phyloP scores from a whole-genome alignment of 2,329 filamentous ascomycete species.

The Coccinonectria pachysandricola region DNA sequence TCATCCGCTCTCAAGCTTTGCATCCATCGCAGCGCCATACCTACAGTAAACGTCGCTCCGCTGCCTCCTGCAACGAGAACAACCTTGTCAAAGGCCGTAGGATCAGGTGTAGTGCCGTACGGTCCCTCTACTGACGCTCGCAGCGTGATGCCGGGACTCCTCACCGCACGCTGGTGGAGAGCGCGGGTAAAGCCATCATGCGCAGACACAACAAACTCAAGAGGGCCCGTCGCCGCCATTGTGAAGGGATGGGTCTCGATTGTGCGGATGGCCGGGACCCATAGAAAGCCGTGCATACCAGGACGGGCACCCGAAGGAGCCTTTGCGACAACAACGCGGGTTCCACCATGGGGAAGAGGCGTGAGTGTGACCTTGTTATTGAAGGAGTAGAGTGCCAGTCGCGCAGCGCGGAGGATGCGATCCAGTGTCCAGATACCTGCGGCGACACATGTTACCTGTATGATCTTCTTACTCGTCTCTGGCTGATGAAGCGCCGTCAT shows the following conservation, averaged over 20 bases:
- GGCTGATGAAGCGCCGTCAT: conserved; percentile 43
- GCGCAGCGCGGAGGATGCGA: conserved; percentile 35
- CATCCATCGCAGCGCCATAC: conserved; percentile 28
- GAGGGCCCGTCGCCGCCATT: conserved; percentile 39
- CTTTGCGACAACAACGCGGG: conserved; percentile 43
- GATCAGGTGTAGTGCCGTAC: conserved; percentile 46
- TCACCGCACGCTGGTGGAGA: conserved; percentile 39
- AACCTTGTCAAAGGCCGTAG: conserved; percentile 41
- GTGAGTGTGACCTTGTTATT: conserved; percentile 44
- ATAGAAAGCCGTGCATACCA: conserved; percentile 54
- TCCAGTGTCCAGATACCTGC: conserved; percentile 41
- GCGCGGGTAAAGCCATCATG: conserved; percentile 49
- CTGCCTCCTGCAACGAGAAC: conserved; percentile 52
- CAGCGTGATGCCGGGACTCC: conserved; percentile 38
- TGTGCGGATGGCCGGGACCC: conserved; percentile 47
- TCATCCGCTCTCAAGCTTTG: conserved; percentile 12
- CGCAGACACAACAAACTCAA: conserved; percentile 49
- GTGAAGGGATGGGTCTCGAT: conserved; percentile 56
- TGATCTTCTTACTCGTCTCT: conserved; percentile 28
- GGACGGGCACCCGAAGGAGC: conserved; percentile 35
- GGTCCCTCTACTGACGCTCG: conserved; percentile 46
- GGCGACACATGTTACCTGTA: conserved; percentile 32
- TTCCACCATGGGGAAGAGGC: conserved; percentile 43
- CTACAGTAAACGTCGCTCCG: conserved; percentile 46
- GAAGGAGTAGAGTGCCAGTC: conserved; percentile 33